Evolutionary conservation across 441 rosid genomes (phyloP), one percentile per base, ranked within the genome.

Genomic region (Eutrema salsugineum): DNA sequence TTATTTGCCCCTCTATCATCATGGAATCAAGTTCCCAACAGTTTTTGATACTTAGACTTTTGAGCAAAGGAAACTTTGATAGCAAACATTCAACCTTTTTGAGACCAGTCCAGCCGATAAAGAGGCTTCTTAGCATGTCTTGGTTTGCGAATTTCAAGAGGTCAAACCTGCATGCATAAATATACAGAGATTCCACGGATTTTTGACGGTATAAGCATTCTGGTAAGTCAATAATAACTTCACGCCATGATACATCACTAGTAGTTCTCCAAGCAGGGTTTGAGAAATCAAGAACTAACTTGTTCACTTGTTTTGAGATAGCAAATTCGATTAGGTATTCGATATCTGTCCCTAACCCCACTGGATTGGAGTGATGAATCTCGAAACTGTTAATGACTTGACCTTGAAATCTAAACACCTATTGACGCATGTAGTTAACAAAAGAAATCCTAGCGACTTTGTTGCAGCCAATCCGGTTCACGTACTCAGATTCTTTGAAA

Each of bases 221-320:
- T 0, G 90, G 85, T 59, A 84, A 64, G 47, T 70, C 22, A 30
- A 77, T 28, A 9, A 16, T 20, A 0, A 72, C 24, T 4, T 43
- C 71, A 24, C 19, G 28, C 17, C 36, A 15, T 2, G 1, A 0
- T 3, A 0, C 74, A 3, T 58, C 11, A 44, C 62, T 0, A 19
- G 0, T 1, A 5, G 2, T 51, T 8, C 32, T 16, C 80, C 68
- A 75, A 0, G 5, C 2, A 1, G 79, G 86, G 55, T 68, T 16
- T 6, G 79, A 73, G 63, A 83, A 82, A 58, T 82, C 83, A 2
- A 83, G 72, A 8, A 27, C 65, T 1, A 83, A 33, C 9, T 36
- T 70, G 22, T 28, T 78, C 5, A 75, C 83, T 1, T 63, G 4
- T 3, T 2, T 57, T 0, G 79, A 28, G 10, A 38, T 5, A 1